These are phyloP conservation scores for Coccomyxa sp. DNA, from an alignment of 139 green algal species.

Conservation along the genomic window DNA sequence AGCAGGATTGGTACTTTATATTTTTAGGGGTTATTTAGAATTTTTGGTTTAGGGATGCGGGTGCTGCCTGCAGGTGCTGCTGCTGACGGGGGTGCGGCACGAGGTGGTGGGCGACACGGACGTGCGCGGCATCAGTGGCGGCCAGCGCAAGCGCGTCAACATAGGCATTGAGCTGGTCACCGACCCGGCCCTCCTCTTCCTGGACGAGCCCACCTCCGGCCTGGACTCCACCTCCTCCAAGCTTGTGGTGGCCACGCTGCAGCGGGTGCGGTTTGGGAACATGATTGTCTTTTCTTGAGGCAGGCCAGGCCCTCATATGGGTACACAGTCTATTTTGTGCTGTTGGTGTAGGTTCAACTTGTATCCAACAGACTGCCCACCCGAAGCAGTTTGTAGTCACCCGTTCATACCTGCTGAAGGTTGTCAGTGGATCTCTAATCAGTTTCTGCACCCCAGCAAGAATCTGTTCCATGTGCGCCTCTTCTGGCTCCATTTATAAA, in stretches of 20 bases:
- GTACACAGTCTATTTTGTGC: too few species aligned
- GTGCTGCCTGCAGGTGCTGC: conserved; percentile 15
- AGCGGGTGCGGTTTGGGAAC: conserved; percentile 2
- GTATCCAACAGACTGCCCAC: too few species aligned
- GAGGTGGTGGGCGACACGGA: conserved; percentile 59
- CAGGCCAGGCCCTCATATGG: too few species aligned
- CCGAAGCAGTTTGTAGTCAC: too few species aligned
- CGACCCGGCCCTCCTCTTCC: too few species aligned
- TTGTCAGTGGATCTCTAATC: too few species aligned
- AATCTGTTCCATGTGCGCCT: too few species aligned
- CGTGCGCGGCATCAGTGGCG: conserved; percentile 8
- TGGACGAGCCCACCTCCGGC: conserved; percentile 54
- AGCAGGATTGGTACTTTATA: background rate
- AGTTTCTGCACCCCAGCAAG: too few species aligned
- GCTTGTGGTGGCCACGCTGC: conserved; percentile 47
- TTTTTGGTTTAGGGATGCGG: background rate
- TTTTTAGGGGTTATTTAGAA: background rate
- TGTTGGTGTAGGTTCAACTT: too few species aligned
- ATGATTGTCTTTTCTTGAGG: background rate
- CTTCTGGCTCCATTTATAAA: background rate
- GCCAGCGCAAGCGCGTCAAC: too few species aligned
- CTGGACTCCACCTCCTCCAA: conserved; percentile 51
- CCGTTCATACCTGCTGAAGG: background rate
- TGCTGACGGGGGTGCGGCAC: conserved; percentile 39
- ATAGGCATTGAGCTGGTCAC: too few species aligned